These are phyloP conservation scores for Pseudogymnoascus sp. DNA, from an alignment of 2,329 filamentous ascomycete species.

Conservation along the genomic window DNA sequence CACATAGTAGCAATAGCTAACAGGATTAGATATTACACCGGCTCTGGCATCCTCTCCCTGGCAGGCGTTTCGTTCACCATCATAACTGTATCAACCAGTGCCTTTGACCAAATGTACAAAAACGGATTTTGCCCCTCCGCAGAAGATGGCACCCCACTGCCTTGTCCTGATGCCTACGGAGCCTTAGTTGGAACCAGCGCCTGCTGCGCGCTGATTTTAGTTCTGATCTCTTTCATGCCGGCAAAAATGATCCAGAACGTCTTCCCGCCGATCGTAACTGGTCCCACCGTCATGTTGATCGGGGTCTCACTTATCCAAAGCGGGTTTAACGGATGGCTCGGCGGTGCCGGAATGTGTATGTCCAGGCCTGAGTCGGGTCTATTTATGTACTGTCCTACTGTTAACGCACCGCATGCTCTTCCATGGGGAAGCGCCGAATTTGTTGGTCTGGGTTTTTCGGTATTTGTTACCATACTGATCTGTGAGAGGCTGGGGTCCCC, in stretches of 20 bases:
- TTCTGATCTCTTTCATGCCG: slow-evolving; percentile 58
- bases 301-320: slow-evolving; percentile 57
- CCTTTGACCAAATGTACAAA: slow-evolving; percentile 56
- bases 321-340: slow-evolving; percentile 71
- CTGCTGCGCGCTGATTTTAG: slow-evolving; percentile 50
- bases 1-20: background rate
- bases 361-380: slow-evolving; percentile 41
- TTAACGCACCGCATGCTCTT: slow-evolving; percentile 62
- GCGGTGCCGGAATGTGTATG: slow-evolving; percentile 58
- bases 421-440: slow-evolving; percentile 72
- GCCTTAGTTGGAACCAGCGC: slow-evolving; percentile 53
- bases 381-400: slow-evolving; percentile 61
- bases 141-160: slow-evolving; percentile 49
- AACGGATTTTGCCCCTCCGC: slow-evolving; percentile 57
- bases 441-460: slow-evolving; percentile 72
- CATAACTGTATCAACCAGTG: slow-evolving; percentile 57
- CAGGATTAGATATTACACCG: slow-evolving; percentile 42
- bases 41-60: slow-evolving; percentile 61
- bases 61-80: slow-evolving; percentile 64
- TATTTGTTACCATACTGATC: slow-evolving; percentile 72
- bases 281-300: slow-evolving; percentile 61
- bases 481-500: slow-evolving; percentile 77
- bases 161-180: slow-evolving; percentile 62
- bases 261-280: slow-evolving; percentile 64
- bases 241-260: slow-evolving; percentile 53